Base-by-base conservation (phyloP, 2,329 filamentous ascomycete genomes). In the Ophiocordyceps camponoti-saundersi region DNA sequence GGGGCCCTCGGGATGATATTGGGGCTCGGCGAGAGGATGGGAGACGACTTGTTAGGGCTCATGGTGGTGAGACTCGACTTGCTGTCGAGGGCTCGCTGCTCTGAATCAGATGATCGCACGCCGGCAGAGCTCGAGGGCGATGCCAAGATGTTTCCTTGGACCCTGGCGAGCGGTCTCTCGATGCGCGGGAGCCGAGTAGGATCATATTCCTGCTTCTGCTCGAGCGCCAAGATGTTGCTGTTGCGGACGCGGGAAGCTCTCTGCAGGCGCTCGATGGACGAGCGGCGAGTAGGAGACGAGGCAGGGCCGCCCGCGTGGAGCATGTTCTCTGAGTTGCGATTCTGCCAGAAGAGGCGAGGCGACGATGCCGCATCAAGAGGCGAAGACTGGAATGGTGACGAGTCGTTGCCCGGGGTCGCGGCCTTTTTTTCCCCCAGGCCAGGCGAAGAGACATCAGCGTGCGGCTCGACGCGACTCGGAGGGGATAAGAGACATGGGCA, bases 231-330 rank as follows among this genome's bases (percentile, higher is more conserved):
- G 73, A 96, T 95, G 67, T 82, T 94, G 74, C 90, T 95, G 69
- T 95, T 96, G 73, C 90, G 95, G 57, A 98, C 92, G 50, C 92
- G 84, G 47, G 90, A 95, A 30, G 88, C 89, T 61, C 82, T 86
- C 68, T 95, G 93, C 49, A 98, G 74, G 59, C 89, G 89, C 73
- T 98, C 92, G 54, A 98, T 89, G 18, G 90, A 96, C 43, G 86
- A 85, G 59, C 90, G 82, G 58, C 86, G 84, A 48, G 79, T 81
- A 21, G 85, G 80, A 43, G 82, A 82, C 12, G 83, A 79, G 42
- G 74, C 70, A 29, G 67, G 64, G 45, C 77, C 72, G 48, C 72
- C 70, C 51, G 75, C 71, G 53, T 78, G 79, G 48, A 72, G 62
- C 64, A 88, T 72, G 65, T 93, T 95, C 65, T 95, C 89, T 52